Percentiles rank a stretch among this genome's conserved stretches.
phyloP scores from a whole-genome alignment of 2,329 filamentous ascomycete species.

The Zalaria sp. region DNA sequence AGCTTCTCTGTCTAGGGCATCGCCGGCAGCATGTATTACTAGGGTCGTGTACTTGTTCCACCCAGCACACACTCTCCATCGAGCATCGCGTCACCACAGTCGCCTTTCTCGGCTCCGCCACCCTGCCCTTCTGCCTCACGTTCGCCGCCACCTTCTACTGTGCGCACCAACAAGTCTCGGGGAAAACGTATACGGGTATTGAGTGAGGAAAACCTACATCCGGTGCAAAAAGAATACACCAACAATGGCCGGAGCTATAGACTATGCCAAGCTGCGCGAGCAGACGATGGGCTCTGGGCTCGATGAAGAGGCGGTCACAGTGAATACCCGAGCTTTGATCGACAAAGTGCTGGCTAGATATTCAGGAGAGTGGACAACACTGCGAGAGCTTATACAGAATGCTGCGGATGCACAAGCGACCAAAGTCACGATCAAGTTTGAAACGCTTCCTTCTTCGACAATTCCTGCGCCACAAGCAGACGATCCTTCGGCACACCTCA shows the following conservation, averaged over 20 bases:
- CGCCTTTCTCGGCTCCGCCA: too few relatives aligned
- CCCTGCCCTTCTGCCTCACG: too few relatives aligned
- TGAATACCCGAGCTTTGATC: slow-evolving; percentile 91
- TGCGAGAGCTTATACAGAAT: slow-evolving; percentile 93
- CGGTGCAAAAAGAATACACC: too few relatives aligned
- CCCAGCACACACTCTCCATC: too few relatives aligned
- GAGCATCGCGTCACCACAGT: too few relatives aligned
- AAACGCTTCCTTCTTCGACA: slow-evolving; percentile 70
- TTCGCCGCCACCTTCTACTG: too few relatives aligned
- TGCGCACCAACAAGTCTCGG: too few relatives aligned
- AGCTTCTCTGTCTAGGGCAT: too few relatives aligned
- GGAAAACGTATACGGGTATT: too few relatives aligned
- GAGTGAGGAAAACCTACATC: too few relatives aligned
- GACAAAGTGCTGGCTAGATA: slow-evolving; percentile 96
- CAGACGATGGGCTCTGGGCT: slow-evolving; percentile 75
- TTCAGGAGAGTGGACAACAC: slow-evolving; percentile 78
- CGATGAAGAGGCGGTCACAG: slow-evolving; percentile 93
- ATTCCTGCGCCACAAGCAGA: slow-evolving; percentile 55
- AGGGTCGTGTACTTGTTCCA: too few relatives aligned
- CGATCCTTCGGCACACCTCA: slow-evolving; percentile 57
- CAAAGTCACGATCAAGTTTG: slow-evolving; percentile 80
- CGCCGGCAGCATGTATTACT: too few relatives aligned
- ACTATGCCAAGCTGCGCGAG: slow-evolving; percentile 60
- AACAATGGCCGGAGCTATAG: slow-evolving; percentile 22
- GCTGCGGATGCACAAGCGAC: slow-evolving; percentile 92